Evolutionary conservation across 2,329 filamentous ascomycete genomes (phyloP), one percentile per base, ranked within the genome.

Genomic region (Aschersonia sp.): DNA sequence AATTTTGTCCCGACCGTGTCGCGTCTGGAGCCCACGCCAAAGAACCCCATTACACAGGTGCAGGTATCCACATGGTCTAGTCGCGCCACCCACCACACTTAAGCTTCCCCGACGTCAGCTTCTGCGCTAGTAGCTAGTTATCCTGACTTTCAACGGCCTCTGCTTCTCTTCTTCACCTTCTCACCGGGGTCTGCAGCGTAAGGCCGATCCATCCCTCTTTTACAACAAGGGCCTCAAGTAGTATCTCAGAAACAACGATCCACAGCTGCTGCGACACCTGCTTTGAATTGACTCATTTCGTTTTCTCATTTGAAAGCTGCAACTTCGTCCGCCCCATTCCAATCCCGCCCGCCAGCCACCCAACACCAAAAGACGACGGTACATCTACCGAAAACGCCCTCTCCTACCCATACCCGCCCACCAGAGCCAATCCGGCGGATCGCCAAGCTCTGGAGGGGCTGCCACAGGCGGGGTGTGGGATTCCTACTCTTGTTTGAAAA

Each of bases 301-400:
- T 22, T 22, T 22, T 22, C 22, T 4, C 22, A 22, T 22, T 22
- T 22, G 22, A 22, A 22, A 22, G 22, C 22, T 22, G 22, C 22
- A 22, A 22, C 22, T 22, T 22, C 22, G 22, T 22, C 22, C 22
- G 22, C 22, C 40, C 45, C 44, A 35, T 37, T 45, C 41, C 45
- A 31, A 49, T 49, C 42, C 41, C 44, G 41, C 42, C 42, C 31
- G 47, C 37, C 41, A 46, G 32, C 44, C 32, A 45, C 39, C 45
- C 43, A 47, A 47, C 48, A 31, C 45, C 30, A 45, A 41, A 9
- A 37, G 30, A 32, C 14, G 30, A 32, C 47, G 32, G 30, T n/a
- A 43, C 32, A 32, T n/a, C 29, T 9, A 12, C 29, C n/a, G 30
- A 8, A 42, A 32, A 14, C 6, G 22, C 29, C 39, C 41, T 32